phyloP scores from a whole-genome alignment of 208 protist species.

The Leishmania tarentolae region DNA sequence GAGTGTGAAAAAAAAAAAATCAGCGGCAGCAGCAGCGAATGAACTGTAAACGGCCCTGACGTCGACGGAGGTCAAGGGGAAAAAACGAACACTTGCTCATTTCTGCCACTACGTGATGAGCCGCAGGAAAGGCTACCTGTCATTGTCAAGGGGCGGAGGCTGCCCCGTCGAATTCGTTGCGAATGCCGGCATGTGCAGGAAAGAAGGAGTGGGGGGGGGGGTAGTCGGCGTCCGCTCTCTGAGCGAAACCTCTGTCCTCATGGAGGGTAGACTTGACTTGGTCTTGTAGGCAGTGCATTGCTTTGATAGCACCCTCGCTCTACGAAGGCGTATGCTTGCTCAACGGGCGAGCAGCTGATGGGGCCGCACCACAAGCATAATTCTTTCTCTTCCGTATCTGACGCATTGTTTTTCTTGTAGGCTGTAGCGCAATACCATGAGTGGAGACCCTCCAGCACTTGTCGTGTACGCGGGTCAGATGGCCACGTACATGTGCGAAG shows the following conservation, averaged over 20 bases:
- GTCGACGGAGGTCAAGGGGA: neutral
- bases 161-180: neutral
- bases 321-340: conserved; percentile 1
- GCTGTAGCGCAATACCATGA: neutral
- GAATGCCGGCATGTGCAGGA: neutral
- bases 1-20: neutral
- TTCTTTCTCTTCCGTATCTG: conserved; percentile 19
- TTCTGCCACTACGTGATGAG: neutral
- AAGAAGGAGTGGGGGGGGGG: neutral
- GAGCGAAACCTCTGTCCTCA: neutral
- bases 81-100: neutral
- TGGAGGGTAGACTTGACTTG: neutral
- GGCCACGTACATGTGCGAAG: conserved; percentile 44
- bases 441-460: conserved; percentile 1
- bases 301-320: neutral
- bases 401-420: conserved; percentile 1
- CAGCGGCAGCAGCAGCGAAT: neutral
- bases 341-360: neutral
- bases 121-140: neutral
- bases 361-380: neutral
- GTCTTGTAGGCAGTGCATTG: neutral
- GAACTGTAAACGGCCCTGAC: neutral
- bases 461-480: conserved; percentile 37
- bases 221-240: neutral
- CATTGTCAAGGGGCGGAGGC: neutral